Conservation (phyloP, 129 eudicot species). For the Pulicaria dysenterica region DNA sequence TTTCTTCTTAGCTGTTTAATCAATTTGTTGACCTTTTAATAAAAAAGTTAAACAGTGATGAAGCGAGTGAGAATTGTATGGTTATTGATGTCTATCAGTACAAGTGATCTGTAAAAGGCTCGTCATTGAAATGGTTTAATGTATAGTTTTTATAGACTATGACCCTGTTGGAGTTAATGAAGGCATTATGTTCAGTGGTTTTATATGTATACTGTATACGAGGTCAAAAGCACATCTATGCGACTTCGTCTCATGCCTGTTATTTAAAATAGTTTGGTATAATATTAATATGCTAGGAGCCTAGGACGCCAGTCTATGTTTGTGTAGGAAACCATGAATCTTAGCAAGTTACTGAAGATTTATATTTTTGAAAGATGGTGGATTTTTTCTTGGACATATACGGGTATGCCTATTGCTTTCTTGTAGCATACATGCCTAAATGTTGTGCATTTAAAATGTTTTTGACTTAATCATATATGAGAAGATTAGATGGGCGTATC, state of each 20-base stretch:
- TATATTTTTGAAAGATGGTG: background rate
- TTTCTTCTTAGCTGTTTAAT: background rate
- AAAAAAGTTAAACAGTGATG: background rate
- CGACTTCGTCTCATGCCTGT: background rate
- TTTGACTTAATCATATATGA: too few relatives aligned
- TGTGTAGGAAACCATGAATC: background rate
- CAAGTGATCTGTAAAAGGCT: background rate
- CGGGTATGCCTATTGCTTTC: background rate
- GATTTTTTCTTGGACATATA: background rate
- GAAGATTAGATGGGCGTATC: background rate
- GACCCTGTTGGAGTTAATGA: background rate
- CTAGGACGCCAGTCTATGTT: background rate
- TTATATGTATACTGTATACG: background rate
- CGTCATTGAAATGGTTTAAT: background rate
- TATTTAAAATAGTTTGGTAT: background rate
- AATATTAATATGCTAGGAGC: background rate
- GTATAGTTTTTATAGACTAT: background rate
- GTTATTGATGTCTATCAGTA: background rate
- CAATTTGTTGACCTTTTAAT: background rate
- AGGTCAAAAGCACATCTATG: background rate
- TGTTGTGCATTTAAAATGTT: too few relatives aligned
- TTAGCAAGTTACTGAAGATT: background rate
- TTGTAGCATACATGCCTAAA: background rate
- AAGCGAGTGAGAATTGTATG: slow-evolving; percentile 7
- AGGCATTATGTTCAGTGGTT: background rate